These are phyloP conservation scores for Suillus clintonianus DNA, from an alignment of 768 basidiomycete species.

Conservation along the genomic window DNA sequence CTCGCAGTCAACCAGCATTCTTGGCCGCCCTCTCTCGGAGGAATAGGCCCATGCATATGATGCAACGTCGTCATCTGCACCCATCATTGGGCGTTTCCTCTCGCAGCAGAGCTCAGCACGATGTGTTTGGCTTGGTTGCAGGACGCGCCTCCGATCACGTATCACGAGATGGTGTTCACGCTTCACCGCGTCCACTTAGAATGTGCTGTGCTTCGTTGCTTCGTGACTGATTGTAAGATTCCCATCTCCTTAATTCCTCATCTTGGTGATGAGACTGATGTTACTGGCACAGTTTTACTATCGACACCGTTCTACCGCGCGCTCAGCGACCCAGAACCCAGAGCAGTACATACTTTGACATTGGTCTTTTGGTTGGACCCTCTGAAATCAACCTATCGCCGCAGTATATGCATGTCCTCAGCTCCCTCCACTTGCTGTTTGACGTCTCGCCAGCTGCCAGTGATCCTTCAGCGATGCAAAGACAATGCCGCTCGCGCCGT, in stretches of 20 bases:
- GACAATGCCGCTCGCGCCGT: slow-evolving; percentile 98
- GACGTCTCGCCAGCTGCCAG: slow-evolving; percentile 58
- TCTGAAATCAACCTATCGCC: slow-evolving; percentile 76
- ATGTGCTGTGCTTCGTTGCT: slow-evolving; percentile 77
- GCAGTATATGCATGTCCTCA: slow-evolving; percentile 80
- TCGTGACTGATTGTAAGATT: slow-evolving; percentile 86
- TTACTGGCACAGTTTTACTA: slow-evolving; percentile 77
- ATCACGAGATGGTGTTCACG: slow-evolving; percentile 87
- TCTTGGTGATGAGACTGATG: slow-evolving; percentile 77
- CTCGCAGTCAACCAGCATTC: slow-evolving; percentile 83
- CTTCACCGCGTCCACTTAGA: slow-evolving; percentile 81
- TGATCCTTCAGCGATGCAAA: slow-evolving; percentile 74
- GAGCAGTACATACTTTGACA: slow-evolving; percentile 94
- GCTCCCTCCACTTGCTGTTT: slow-evolving; percentile 82
- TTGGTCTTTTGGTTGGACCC: slow-evolving; percentile 89
- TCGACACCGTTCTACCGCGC: slow-evolving; percentile 86
- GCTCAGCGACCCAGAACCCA: slow-evolving; percentile 80
- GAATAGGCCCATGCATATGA: slow-evolving; percentile 82
- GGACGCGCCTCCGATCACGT: slow-evolving; percentile 70
- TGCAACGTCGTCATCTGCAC: slow-evolving; percentile 27
- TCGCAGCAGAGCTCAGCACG: slow-evolving; percentile 68
- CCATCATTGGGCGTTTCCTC: slow-evolving; percentile 53
- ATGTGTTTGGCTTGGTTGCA: slow-evolving; percentile 76
- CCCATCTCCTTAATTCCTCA: slow-evolving; percentile 78
- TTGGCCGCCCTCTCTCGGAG: slow-evolving; percentile 83